Evolutionary conservation across 805 yeast species (phyloP).

Genomic region (Yarrowia sp.): DNA sequence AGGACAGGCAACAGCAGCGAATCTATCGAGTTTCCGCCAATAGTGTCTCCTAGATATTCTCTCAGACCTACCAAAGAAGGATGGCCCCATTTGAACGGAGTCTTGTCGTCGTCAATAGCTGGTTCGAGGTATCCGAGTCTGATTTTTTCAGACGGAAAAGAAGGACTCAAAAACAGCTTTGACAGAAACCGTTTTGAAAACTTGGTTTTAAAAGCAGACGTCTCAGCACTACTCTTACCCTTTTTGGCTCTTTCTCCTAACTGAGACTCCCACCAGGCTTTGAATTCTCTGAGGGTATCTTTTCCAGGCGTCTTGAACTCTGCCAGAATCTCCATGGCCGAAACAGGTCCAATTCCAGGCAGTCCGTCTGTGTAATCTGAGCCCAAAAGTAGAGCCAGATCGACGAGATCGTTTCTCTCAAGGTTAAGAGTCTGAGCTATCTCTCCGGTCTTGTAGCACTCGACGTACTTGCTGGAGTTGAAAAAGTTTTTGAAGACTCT

Average conservation of each 20-base stretch:
- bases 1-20: slow-evolving; percentile 83
- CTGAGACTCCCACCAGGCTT: slow-evolving; percentile 57
- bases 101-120: slow-evolving; percentile 76
- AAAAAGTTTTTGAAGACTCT: slow-evolving; percentile 85
- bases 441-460: slow-evolving; percentile 63
- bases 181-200: slow-evolving; percentile 55
- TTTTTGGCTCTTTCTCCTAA: slow-evolving; percentile 42
- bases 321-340: slow-evolving; percentile 84
- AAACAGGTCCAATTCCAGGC: slow-evolving; percentile 90
- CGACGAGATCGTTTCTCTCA: slow-evolving; percentile 60
- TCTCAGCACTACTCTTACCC: not conserved
- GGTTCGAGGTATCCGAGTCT: slow-evolving; percentile 73
- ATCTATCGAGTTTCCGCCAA: slow-evolving; percentile 84
- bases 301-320: slow-evolving; percentile 54
- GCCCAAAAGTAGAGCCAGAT: slow-evolving; percentile 79
- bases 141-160: slow-evolving; percentile 69
- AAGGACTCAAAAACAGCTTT: slow-evolving; percentile 53
- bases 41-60: slow-evolving; percentile 59
- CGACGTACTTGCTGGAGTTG: slow-evolving; percentile 88
- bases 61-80: slow-evolving; percentile 82
- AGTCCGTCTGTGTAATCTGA: slow-evolving; percentile 95
- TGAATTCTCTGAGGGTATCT: slow-evolving; percentile 45
- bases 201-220: slow-evolving; percentile 47
- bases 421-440: slow-evolving; percentile 65
- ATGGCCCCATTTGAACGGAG: slow-evolving; percentile 82